Percentiles rank a stretch among this genome's conserved stretches.
phyloP scores from a whole-genome alignment of 2,329 filamentous ascomycete genomes.

The Drechslera avenae region DNA sequence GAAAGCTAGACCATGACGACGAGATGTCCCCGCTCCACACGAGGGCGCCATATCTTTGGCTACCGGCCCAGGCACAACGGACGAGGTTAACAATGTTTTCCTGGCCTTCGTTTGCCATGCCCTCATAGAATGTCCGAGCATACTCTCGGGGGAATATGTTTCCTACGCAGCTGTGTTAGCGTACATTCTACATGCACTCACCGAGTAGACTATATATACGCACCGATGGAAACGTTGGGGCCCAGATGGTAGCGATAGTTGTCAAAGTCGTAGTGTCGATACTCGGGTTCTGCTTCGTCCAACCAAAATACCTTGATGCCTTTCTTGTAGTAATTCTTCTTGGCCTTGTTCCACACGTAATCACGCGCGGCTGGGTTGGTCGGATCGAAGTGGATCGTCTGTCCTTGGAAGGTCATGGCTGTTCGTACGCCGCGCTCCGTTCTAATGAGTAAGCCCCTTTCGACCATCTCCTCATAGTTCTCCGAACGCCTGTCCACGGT shows the following conservation, averaged over 20 bases:
- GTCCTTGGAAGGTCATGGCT: constrained; percentile 64
- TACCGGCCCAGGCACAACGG: constrained; percentile 62
- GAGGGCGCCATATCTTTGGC: constrained; percentile 67
- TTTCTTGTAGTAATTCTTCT: constrained; percentile 65
- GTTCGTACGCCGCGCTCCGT: constrained; percentile 64
- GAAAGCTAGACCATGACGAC: constrained; percentile 64
- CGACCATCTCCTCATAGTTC: constrained; percentile 67
- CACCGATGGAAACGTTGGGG: constrained; percentile 55
- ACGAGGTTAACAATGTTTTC: constrained; percentile 64
- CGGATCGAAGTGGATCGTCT: constrained; percentile 66
- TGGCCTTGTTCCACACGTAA: constrained; percentile 65
- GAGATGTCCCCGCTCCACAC: constrained; percentile 73
- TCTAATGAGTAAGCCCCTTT: constrained; percentile 64
- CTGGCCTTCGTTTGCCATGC: constrained; percentile 59
- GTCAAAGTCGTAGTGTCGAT: constrained; percentile 68
- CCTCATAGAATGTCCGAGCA: constrained; percentile 65
- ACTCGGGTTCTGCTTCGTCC: constrained; percentile 72
- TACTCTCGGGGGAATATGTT: constrained; percentile 67
- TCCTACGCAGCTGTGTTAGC: constrained; percentile 39
- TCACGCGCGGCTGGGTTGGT: constrained; percentile 65
- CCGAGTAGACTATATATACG: not conserved
- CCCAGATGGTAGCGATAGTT: constrained; percentile 66
- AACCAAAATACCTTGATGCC: constrained; percentile 71
- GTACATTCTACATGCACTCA: not conserved
- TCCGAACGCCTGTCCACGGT: constrained; percentile 65